Evolutionary conservation across 1,139 yeast genomes (phyloP), one percentile per base, ranked within the genome.

Genomic region (Candida neerlandica): DNA sequence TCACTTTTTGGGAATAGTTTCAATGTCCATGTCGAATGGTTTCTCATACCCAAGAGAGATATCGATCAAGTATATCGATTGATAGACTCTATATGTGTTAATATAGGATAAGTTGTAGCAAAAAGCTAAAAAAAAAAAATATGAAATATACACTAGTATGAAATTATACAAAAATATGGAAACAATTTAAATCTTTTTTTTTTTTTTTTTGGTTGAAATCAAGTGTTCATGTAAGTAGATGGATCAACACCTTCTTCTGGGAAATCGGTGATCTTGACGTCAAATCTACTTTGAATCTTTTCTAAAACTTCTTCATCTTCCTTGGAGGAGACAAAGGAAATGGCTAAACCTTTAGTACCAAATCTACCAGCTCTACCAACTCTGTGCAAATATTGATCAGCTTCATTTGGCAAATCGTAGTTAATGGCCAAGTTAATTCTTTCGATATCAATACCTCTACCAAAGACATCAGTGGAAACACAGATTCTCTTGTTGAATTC

Each of bases 311-410:
- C 90, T 71, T 90, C 91, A 66, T 94, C 99, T 57, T 86, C 95
- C 62, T 85, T 87, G 52, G 84, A 79, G 39, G 96, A 81, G 49
- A 94, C 96, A 61, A 94, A 89, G 45, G 97, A 90, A 54, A 94
- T 81, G 49, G 97, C 96, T 64, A 94, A 85, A 77, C 99, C 99
- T 78, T 94, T 94, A 69, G 99, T 94, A 80, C 99, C 99, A 65
- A 94, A 94, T 82, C 99, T 91, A 75, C 99, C 99, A 61, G 99
- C 99, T 84, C 99, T 91, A 69, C 99, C 99, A 55, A 94, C 99
- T 78, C 99, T 89, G 80, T 94, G 99, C 69, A 94, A 84, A 75
- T 94, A 94, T 75, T 94, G 97, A 74, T 94, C 99, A 57, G 98
- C 97, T 75, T 90, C 97, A 59, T 73, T 78, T 59, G 88, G 87